Evolutionary conservation across 1,139 yeast species (phyloP), one percentile per base, ranked within the genome.

Genomic region (Saccharomyces hybrid): DNA sequence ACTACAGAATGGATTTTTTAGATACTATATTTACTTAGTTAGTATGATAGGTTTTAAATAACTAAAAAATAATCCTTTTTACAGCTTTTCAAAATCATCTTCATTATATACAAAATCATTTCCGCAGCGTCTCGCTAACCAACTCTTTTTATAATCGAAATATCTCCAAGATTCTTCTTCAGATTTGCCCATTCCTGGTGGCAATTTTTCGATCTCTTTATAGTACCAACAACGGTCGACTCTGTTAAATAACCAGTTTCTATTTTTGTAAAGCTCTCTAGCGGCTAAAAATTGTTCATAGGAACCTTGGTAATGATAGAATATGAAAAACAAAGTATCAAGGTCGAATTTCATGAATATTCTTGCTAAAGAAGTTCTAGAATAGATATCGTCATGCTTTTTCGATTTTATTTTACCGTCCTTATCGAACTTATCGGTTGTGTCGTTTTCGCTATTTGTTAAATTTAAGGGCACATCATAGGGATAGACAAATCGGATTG

Each of bases 261-360:
- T 80, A 46, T 65, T 63, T 59, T 77, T 78, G 56, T 82, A 78
- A 58, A 93, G 77, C 72, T 93, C 98, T 61, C 81, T 79, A 2
- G 97, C 95, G 7, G 97, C 90, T 58, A 88, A 78, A 68, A 83
- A 84, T 71, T 88, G 91, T 60, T 83, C 80, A 64, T 84, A 84
- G 8, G 84, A 77, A 24, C 84, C 86, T 62, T 81, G 85, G 54
- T 82, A 77, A 68, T 73, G 95, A 73, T 95, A 93, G 72, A 95
- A 93, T 57, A 95, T 87, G 75, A 88, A 95, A 64, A 93, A 91
- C 62, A 93, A 74, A 1, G 99, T 91, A 67, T 91, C 97, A 49
- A 85, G 77, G 64, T 89, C 96, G 68, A 91, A 81, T 64, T 86
- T 88, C 38, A 79, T 76, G 75, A 89, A 79, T 47, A 88, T 73